Percentiles rank a stretch among this genome's conserved stretches.
These are phyloP conservation scores for Darksidea phi DNA, from an alignment of 495 filamentous ascomycete genomes.

Conservation along the genomic window DNA sequence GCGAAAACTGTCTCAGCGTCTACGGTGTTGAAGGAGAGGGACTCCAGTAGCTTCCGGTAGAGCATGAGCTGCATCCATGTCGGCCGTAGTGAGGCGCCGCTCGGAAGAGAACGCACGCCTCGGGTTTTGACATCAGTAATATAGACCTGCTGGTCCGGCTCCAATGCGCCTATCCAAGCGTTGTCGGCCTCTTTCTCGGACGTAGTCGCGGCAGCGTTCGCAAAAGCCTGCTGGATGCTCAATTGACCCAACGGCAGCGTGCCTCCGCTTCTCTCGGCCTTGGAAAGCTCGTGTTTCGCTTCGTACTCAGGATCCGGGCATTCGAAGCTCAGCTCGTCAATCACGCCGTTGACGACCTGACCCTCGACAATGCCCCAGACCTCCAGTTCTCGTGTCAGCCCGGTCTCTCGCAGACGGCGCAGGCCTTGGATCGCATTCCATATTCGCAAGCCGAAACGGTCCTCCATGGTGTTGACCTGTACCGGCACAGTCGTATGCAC, in stretches of 20 bases:
- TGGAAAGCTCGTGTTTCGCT: conserved; percentile 37
- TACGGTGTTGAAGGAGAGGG: conserved; percentile 68
- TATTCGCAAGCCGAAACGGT: conserved; percentile 74
- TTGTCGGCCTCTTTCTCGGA: not conserved
- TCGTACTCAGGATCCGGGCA: conserved; percentile 72
- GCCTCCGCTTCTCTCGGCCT: conserved; percentile 6
- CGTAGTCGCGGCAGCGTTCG: not conserved
- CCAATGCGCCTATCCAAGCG: conserved; percentile 15
- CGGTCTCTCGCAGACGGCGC: conserved; percentile 69
- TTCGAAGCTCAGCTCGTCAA: conserved; percentile 79
- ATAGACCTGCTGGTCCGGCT: conserved; percentile 55
- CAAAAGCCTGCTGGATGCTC: conserved; percentile 13
- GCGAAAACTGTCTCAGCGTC: conserved; percentile 64
- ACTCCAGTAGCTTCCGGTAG: conserved; percentile 81
- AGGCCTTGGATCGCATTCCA: conserved; percentile 94
- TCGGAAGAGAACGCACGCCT: conserved; percentile 58
- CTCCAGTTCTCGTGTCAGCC: conserved; percentile 84
- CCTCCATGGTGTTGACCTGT: conserved; percentile 71
- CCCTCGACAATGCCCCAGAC: conserved; percentile 90
- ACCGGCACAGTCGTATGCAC: conserved; percentile 74
- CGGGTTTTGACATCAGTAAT: conserved; percentile 90
- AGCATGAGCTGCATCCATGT: conserved; percentile 85
- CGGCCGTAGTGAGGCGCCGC: conserved; percentile 66
- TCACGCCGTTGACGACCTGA: conserved; percentile 80
- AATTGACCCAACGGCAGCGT: conserved; percentile 17